Percentiles rank a stretch among this genome's conserved stretches.
phyloP scores from a whole-genome alignment of 345 rosid species.

The Atalantia buxifolia region DNA sequence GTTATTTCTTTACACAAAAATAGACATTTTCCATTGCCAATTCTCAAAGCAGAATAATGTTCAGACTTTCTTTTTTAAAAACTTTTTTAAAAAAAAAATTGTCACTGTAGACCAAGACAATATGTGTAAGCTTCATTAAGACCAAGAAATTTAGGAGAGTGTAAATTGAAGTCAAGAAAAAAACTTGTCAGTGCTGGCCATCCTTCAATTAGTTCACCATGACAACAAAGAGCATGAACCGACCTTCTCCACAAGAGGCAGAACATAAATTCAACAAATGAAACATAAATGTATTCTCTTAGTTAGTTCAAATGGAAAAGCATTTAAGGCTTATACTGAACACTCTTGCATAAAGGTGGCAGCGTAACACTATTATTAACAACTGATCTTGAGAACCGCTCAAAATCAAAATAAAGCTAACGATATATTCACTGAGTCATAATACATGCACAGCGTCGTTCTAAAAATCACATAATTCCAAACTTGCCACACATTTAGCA shows the following conservation, averaged over 20 bases:
- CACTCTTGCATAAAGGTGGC: constrained; percentile 11
- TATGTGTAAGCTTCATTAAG: neutral
- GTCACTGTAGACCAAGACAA: neutral
- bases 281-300: neutral
- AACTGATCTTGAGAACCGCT: constrained; percentile 3
- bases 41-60: neutral
- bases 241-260: neutral
- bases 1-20: neutral
- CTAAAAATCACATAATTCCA: neutral
- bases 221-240: neutral
- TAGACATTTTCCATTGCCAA: neutral
- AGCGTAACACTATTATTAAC: neutral
- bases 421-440: constrained; percentile 1
- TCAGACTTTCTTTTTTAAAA: neutral
- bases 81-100: too few relatives aligned
- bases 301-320: neutral
- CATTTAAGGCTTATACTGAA: constrained; percentile 10
- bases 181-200: neutral
- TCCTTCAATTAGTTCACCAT: neutral
- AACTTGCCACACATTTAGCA: constrained; percentile 9
- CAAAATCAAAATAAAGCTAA: constrained; percentile 2
- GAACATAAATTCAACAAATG: constrained; percentile 8
- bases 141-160: neutral
- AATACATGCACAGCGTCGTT: neutral
- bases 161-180: constrained; percentile 3